Evolutionary conservation across 2,329 filamentous ascomycete species (phyloP), one percentile per base, ranked within the genome.

Genomic region (Ramularia endophylla): DNA sequence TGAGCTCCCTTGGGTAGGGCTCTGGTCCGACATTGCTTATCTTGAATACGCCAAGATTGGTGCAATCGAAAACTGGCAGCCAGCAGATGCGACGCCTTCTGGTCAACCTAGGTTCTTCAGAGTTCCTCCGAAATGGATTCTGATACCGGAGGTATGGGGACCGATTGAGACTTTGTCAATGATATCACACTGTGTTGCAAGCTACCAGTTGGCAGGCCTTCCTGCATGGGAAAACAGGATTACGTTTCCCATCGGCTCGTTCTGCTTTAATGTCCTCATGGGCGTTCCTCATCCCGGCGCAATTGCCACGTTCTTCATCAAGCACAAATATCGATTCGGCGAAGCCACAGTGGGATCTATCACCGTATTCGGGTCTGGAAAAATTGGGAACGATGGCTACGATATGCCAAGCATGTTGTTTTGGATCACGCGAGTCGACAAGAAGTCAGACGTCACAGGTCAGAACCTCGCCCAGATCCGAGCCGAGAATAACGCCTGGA

Each of bases 401-500:
- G 19, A 34, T 8, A 5, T 34, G 6, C 13, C 31, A 11, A 33
- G 31, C 31, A 33, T 33, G 31, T 16, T 33, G 16, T 17, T 16
- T 5, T 17, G 22, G 22, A 25, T 11, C 22, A 11, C 22, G 6
- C n/a, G n/a, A n/a, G n/a, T n/a, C n/a, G n/a, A n/a, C n/a, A n/a
- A n/a, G n/a, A n/a, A n/a, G n/a, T n/a, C n/a, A n/a, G n/a, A n/a
- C n/a, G n/a, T n/a, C n/a, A n/a, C n/a, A n/a, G n/a, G n/a, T n/a
- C n/a, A n/a, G n/a, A n/a, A n/a, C n/a, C n/a, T n/a, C n/a, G n/a
- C n/a, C n/a, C n/a, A 25, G 22, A 25, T 25, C 11, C 22, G 22
- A 11, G 11, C 6, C 22, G 22, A 25, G 22, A 25, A 25, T 46
- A 95, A 97, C 59, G 89, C 95, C 22, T 87, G 89, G 52, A 98